Conservation (phyloP, 129 eudicot species). For the Helianthus annuus region DNA sequence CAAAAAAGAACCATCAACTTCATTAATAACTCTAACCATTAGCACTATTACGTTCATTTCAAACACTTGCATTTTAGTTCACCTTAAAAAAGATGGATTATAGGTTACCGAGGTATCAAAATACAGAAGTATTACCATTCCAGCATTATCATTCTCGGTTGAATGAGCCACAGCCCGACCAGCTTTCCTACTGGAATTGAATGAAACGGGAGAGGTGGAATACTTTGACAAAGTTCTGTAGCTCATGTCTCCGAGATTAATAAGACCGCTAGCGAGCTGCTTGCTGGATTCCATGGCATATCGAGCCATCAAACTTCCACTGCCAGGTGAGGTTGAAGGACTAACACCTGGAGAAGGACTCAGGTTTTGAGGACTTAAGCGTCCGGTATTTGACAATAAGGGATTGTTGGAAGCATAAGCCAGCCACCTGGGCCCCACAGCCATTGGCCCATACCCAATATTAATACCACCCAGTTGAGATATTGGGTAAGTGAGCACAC, state of each 20-base stretch:
- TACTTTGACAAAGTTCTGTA: slow-evolving; percentile 84
- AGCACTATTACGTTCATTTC: not conserved
- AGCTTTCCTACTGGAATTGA: slow-evolving; percentile 55
- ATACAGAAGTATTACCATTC: slow-evolving; percentile 48
- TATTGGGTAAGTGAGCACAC: slow-evolving; percentile 86
- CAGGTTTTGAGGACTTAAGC: slow-evolving; percentile 80
- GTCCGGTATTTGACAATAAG: slow-evolving; percentile 64
- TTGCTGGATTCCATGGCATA: slow-evolving; percentile 96
- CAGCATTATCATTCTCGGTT: slow-evolving; percentile 74
- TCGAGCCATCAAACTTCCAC: slow-evolving; percentile 76
- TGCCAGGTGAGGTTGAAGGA: slow-evolving; percentile 93
- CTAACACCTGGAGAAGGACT: slow-evolving; percentile 89
- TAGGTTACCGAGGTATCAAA: not conserved
- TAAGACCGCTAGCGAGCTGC: slow-evolving; percentile 80
- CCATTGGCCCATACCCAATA: slow-evolving; percentile 96
- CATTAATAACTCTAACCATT: not conserved
- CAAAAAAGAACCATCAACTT: slow-evolving; percentile 10
- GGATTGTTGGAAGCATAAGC: slow-evolving; percentile 94
- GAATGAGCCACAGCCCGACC: slow-evolving; percentile 58
- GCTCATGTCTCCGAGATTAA: slow-evolving; percentile 84
- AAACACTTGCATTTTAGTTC: not conserved
- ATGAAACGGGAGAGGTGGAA: slow-evolving; percentile 58
- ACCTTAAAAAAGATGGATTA: not conserved
- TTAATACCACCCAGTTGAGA: slow-evolving; percentile 81
- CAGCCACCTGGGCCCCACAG: slow-evolving; percentile 94